Evolutionary conservation across 192 early-diverging fungal species (phyloP).

Genomic region (Coemansia sp.): DNA sequence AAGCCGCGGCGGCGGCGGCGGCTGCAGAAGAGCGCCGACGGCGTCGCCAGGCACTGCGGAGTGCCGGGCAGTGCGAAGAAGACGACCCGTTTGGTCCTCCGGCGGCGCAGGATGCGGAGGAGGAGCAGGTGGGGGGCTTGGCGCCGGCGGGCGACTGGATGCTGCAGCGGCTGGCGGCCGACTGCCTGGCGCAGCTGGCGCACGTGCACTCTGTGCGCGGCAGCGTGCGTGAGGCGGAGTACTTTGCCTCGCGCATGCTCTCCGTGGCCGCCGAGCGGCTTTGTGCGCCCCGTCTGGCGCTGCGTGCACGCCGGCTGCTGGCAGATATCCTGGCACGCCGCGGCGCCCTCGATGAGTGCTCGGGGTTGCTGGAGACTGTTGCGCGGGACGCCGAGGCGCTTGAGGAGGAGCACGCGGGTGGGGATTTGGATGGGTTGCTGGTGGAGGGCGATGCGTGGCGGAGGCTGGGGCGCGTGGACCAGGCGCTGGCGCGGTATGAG

Average conservation of each 20-base stretch:
- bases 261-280: constrained; percentile 20
- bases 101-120: constrained; percentile 13
- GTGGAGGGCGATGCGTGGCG: constrained; percentile 37
- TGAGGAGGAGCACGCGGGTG: too few relatives aligned
- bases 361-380: constrained; percentile 7
- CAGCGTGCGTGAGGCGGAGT: constrained; percentile 43
- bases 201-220: constrained; percentile 39
- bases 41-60: too few relatives aligned
- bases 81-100: background rate
- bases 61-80: too few relatives aligned
- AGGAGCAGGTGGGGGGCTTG: background rate
- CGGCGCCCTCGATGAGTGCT: constrained; percentile 28
- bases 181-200: constrained; percentile 28
- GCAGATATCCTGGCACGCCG: constrained; percentile 37
- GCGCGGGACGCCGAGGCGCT: background rate
- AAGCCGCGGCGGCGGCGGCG: constrained; percentile 3
- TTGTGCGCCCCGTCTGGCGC: constrained; percentile 20
- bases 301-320: constrained; percentile 15
- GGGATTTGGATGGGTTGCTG: constrained; percentile 29
- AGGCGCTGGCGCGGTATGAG: constrained; percentile 18
- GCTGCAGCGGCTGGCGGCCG: constrained; percentile 40
- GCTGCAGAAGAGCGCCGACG: background rate
- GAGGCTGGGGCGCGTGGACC: constrained; percentile 10
- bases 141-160: constrained; percentile 44
- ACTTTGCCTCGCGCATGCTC: constrained; percentile 30